Conservation (phyloP, 2,329 filamentous ascomycete genomes). For the Xylariaceae sp. region DNA sequence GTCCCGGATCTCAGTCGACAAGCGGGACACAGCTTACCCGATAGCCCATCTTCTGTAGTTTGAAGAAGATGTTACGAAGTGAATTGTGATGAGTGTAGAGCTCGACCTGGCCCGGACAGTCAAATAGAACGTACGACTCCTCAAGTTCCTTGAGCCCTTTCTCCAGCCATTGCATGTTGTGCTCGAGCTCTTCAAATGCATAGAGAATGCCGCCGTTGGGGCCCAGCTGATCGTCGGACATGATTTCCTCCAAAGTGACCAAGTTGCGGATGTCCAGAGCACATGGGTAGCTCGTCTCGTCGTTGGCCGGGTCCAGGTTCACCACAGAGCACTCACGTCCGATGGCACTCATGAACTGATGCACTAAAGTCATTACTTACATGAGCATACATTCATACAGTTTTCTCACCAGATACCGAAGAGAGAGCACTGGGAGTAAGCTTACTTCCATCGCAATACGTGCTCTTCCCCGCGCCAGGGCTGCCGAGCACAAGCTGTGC, state of each 20-base stretch:
- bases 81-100: constrained; percentile 94
- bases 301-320: constrained; percentile 96
- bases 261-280: constrained; percentile 87
- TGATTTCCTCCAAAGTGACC: constrained; percentile 89
- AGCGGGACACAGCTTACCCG: constrained; percentile 57
- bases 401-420: background rate
- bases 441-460: constrained; percentile 92
- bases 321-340: constrained; percentile 91
- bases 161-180: constrained; percentile 91
- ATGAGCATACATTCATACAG: constrained; percentile 2
- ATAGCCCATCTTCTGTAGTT: constrained; percentile 85
- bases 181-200: constrained; percentile 89
- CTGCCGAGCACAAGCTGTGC: constrained; percentile 87
- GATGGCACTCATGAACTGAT: constrained; percentile 95
- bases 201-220: constrained; percentile 92
- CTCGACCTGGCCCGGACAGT: constrained; percentile 96
- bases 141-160: constrained; percentile 72
- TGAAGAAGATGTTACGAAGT: constrained; percentile 85
- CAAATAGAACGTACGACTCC: constrained; percentile 91
- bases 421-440: constrained; percentile 10
- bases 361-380: constrained; percentile 51
- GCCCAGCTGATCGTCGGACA: constrained; percentile 84
- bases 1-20: background rate
- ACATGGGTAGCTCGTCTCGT: constrained; percentile 81
- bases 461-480: constrained; percentile 92